Evolutionary conservation across 192 early-diverging fungal genomes (phyloP).

Genomic region (Podila horticola): DNA sequence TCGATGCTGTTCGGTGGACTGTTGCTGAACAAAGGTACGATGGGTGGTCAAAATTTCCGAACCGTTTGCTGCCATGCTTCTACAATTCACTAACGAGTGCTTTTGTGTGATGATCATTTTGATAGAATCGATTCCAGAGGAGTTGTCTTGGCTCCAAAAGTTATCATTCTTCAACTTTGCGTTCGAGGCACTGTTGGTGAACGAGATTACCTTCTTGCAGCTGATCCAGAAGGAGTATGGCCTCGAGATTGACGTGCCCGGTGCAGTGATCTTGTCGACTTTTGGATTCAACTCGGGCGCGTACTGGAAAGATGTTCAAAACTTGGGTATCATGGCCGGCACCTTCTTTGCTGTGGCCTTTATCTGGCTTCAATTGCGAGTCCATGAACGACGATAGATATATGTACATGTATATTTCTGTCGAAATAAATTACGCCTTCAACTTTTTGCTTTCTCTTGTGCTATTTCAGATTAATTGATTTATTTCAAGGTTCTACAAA

Average conservation of each 20-base stretch:
- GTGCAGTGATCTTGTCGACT: conserved; percentile 83
- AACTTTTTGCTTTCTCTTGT: no score
- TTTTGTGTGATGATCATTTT: not conserved
- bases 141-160: conserved; percentile 71
- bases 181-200: conserved; percentile 90
- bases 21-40: conserved; percentile 82
- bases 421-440: no score
- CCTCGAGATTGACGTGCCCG: conserved; percentile 86
- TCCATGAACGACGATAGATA: conserved; percentile 79
- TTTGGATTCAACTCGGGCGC: conserved; percentile 88
- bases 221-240: conserved; percentile 84
- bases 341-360: conserved; percentile 73
- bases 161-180: conserved; percentile 92
- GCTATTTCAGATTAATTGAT: no score
- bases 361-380: conserved; percentile 80
- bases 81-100: not conserved
- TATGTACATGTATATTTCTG: not conserved
- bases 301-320: conserved; percentile 83
- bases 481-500: not conserved
- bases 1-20: conserved; percentile 92
- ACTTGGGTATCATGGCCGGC: conserved; percentile 66
- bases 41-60: not conserved
- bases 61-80: conserved; percentile 2
- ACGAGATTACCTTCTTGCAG: conserved; percentile 85
- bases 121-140: conserved; percentile 76